Percentiles rank a stretch among this genome's conserved stretches.
phyloP scores from a whole-genome alignment of 208 protist genomes.

The Willaertia magna region DNA sequence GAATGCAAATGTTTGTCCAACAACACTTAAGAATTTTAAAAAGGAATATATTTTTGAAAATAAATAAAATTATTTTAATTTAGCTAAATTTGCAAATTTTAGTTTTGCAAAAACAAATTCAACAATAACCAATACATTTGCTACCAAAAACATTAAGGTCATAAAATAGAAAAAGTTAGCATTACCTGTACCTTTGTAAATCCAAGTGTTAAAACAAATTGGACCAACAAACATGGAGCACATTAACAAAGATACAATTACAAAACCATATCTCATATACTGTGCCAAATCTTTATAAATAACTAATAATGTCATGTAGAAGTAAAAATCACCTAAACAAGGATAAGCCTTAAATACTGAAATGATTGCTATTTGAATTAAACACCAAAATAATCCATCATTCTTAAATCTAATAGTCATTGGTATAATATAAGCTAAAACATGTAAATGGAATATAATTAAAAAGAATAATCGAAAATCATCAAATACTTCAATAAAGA shows the following conservation, averaged over 20 bases:
- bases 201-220: constrained; percentile 34
- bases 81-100: too few relatives aligned
- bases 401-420: constrained; percentile 18
- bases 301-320: constrained; percentile 21
- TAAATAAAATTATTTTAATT: too few relatives aligned
- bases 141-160: constrained; percentile 34
- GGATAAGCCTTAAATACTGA: constrained; percentile 41
- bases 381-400: constrained; percentile 28
- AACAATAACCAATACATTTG: constrained; percentile 25
- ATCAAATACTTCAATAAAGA: constrained; percentile 46
- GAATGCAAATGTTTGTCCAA: not conserved
- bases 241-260: constrained; percentile 19
- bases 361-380: constrained; percentile 24
- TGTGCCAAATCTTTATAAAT: not conserved
- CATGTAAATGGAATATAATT: constrained; percentile 38
- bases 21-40: not conserved
- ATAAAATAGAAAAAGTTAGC: constrained; percentile 50
- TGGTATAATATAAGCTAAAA: constrained; percentile 31
- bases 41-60: too few relatives aligned
- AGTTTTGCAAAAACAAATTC: constrained; percentile 21
- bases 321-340: constrained; percentile 20
- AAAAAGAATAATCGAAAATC: constrained; percentile 43
- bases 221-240: constrained; percentile 26
- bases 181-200: constrained; percentile 37
- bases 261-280: constrained; percentile 19